Percentiles rank a stretch among this genome's conserved stretches.
These are phyloP conservation scores for Vinca minor DNA, from an alignment of 257 asterid genomes.

Conservation along the genomic window DNA sequence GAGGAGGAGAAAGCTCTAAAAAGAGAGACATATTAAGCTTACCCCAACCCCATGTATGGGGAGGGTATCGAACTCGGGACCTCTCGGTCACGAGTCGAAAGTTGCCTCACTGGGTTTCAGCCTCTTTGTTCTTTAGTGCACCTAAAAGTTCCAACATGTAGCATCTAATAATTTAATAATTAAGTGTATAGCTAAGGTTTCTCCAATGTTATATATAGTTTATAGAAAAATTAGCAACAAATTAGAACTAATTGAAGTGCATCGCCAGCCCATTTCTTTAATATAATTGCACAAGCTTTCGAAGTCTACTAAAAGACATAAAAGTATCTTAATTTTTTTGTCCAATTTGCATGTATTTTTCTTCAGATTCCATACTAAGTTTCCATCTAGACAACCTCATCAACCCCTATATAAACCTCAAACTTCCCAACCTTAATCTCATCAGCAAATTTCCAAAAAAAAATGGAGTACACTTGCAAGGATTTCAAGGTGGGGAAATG, in stretches of 20 bases:
- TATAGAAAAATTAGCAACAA: background rate
- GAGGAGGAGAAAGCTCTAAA: no score
- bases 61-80: no score
- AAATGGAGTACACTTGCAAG: constrained; percentile 53
- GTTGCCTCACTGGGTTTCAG: no score
- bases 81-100: no score
- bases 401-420: background rate
- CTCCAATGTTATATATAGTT: no score
- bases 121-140: no score
- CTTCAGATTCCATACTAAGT: constrained; percentile 1
- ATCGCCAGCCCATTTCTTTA: background rate
- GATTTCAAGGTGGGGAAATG: constrained; percentile 80
- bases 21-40: no score
- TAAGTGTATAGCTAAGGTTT: no score
- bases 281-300: background rate
- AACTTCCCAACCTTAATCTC: background rate
- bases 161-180: no score
- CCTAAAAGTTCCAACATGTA: no score
- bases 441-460: background rate
- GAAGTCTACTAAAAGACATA: constrained; percentile 3
- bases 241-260: background rate
- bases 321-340: constrained; percentile 1
- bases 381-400: background rate
- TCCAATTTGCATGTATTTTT: background rate
- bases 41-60: no score